phyloP scores from a whole-genome alignment of 163 green algal genomes.

The Trebouxiophyceae sp. region DNA sequence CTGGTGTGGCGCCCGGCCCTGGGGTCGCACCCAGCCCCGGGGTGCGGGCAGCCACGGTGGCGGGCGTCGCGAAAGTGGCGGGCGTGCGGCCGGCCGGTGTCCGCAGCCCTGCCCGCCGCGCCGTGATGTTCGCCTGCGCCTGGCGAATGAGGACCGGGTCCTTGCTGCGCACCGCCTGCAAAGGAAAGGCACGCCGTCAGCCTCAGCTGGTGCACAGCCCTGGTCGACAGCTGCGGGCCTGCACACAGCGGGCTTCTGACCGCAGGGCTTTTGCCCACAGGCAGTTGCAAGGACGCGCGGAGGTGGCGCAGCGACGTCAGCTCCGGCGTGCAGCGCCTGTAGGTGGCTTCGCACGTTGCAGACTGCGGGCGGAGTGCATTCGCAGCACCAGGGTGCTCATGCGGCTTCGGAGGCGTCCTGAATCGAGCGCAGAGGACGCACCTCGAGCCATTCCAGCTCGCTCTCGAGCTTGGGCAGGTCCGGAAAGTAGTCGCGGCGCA shows the following conservation, averaged over 20 bases:
- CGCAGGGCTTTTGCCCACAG: no score
- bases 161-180: slow-evolving; percentile 45
- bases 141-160: slow-evolving; percentile 42
- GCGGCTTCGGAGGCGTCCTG: no score
- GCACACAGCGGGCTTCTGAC: no score
- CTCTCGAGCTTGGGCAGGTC: slow-evolving; percentile 75
- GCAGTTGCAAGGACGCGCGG: no score
- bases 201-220: no score
- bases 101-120: slow-evolving; percentile 40
- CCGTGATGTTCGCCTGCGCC: slow-evolving; percentile 68
- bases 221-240: no score
- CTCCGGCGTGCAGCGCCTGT: no score
- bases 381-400: not conserved
- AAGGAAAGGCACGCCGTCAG: no score
- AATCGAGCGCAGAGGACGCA: no score
- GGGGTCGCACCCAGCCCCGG: not conserved
- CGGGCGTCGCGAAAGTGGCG: not conserved
- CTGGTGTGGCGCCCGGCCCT: no score
- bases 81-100: slow-evolving; percentile 27
- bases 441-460: slow-evolving; percentile 80
- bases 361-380: not conserved
- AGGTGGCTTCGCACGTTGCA: not conserved
- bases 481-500: slow-evolving; percentile 93
- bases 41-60: not conserved
- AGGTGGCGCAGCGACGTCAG: no score